phyloP scores from a whole-genome alignment of 768 basidiomycete species.

The Termitomyces sp. region DNA sequence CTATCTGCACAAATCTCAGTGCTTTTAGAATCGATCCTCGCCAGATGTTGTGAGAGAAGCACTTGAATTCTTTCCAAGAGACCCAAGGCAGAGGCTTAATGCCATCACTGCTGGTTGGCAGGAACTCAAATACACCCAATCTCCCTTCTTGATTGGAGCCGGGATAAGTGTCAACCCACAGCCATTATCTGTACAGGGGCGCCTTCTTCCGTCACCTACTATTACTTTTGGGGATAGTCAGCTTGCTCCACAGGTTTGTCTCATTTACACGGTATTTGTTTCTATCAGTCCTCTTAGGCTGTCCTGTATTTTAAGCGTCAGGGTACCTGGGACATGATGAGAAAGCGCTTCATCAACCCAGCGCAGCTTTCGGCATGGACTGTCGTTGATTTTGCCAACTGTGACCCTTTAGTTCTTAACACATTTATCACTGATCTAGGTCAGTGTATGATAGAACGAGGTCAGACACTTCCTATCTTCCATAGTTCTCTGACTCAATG shows the following conservation, averaged over 20 bases:
- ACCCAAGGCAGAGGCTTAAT: constrained; percentile 18
- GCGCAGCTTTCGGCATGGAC: constrained; percentile 17
- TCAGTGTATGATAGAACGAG: constrained; percentile 20
- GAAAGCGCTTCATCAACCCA: constrained; percentile 17
- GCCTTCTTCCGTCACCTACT: constrained; percentile 28
- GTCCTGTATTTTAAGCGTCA: constrained; percentile 12
- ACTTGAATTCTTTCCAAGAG: constrained; percentile 23
- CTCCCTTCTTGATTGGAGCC: constrained; percentile 38
- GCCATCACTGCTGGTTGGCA: constrained; percentile 26
- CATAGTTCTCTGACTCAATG: not conserved
- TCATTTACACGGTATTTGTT: not conserved
- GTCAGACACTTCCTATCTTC: constrained; percentile 10
- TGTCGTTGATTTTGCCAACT: constrained; percentile 23
- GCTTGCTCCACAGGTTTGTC: constrained; percentile 12
- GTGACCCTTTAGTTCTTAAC: constrained; percentile 8
- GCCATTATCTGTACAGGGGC: constrained; percentile 31
- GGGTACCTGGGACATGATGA: constrained; percentile 31
- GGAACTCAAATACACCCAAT: constrained; percentile 32
- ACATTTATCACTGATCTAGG: constrained; percentile 20
- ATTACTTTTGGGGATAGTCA: constrained; percentile 24
- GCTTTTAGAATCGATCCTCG: constrained; percentile 22
- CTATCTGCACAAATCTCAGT: not conserved
- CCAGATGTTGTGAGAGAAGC: constrained; percentile 28
- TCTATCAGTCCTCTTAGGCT: not conserved
- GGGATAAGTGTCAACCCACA: constrained; percentile 28